Base-by-base conservation (phyloP, 177 flowering plant genomes). In the Vitis hybrid region DNA sequence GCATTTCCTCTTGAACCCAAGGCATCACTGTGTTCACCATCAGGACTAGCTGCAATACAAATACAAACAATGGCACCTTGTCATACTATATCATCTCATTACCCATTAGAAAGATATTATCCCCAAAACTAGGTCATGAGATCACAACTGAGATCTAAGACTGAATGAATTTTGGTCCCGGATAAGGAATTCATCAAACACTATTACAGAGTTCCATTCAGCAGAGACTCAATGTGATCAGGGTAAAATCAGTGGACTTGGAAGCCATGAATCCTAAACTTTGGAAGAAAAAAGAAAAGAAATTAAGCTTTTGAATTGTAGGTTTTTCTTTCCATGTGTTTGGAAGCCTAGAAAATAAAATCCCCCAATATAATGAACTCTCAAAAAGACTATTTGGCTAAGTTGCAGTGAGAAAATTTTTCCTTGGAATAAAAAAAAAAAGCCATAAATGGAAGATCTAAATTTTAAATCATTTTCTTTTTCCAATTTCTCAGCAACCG, bases 41-140 rank as follows among this genome's bases (percentile, higher is more conserved):
- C 49, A 11, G 49, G 48, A 60, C 24, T 52, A 68, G 52, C 75
- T 73, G 72, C 70, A 64, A 67, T 10, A 74, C 15, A 65, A 57
- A 30, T 12, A 46, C 14, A 3, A 13, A 46, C 51, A 7, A 40
- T 2, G 18, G 65, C 18, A 15, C 3, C 1, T 1, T 17, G 27
- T 55, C 30, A 14, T 6, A 62, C 40, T 35, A 40, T 6, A 40
- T 40, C 46, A 40, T 40, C 46, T 40, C 46, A 6, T 40, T 5
- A 40, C 46, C 8, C 8, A 40, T 40, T 40, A 40, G 46, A 40
- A 40, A 40, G 7, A 40, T 40, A 5, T 40, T 40, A 40, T 40
- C 30, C 46, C 8, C 46, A 40, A 40, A 40, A 40, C 7, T 40
- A 40, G 46, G 46, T 3, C 30, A 27, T 40, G 8, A 40, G 46